These are phyloP conservation scores for Dipteronia sinensis DNA, from an alignment of 345 rosid genomes.

Conservation along the genomic window DNA sequence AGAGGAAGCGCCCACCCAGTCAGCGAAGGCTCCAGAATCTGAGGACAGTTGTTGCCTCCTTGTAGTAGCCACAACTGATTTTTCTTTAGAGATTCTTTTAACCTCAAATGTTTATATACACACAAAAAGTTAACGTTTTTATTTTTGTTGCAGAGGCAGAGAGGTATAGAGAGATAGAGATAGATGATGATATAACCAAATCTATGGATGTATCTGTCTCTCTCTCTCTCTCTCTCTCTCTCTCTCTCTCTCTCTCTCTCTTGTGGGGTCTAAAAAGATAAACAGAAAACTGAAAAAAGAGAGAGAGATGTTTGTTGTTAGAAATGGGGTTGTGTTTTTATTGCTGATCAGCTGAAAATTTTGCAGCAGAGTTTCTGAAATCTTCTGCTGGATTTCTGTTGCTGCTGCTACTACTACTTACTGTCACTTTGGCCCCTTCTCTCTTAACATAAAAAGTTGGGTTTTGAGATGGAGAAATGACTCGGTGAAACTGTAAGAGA, in stretches of 20 bases:
- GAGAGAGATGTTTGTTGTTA: conserved; percentile 38
- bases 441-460: conserved; percentile 5
- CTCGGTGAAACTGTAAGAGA: neutral
- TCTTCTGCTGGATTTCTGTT: conserved; percentile 26
- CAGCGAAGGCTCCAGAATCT: conserved; percentile 93
- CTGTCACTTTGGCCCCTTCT: conserved; percentile 53
- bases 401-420: conserved; percentile 23
- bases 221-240: conserved; percentile 24
- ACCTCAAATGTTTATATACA: conserved; percentile 11
- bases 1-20: conserved; percentile 66
- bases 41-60: conserved; percentile 81
- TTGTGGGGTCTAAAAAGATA: conserved; percentile 29
- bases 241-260: no score
- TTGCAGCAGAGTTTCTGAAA: conserved; percentile 22
- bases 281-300: conserved; percentile 22
- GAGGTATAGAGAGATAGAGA: conserved; percentile 11
- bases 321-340: conserved; percentile 12
- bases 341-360: conserved; percentile 2
- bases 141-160: neutral
- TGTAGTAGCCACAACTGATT: conserved; percentile 91
- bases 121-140: neutral
- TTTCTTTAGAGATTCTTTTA: neutral
- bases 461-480: conserved; percentile 34
- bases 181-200: conserved; percentile 12
- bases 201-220: conserved; percentile 29